Evolutionary conservation across 257 asterid species (phyloP).

Genomic region (Solanum pinnatisectum): DNA sequence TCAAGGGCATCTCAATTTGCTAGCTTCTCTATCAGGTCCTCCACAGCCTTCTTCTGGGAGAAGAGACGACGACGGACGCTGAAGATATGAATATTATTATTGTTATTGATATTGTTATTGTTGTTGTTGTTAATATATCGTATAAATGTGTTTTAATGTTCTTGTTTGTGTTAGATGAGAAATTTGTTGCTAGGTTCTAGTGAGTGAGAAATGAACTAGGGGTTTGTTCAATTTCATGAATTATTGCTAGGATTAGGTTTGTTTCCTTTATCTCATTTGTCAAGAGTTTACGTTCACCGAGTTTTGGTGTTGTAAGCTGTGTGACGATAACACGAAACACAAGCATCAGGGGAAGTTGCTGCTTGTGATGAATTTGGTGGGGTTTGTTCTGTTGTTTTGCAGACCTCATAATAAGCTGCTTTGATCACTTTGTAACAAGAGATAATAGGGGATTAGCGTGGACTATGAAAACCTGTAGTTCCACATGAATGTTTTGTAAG

Average conservation of each 20-base stretch:
- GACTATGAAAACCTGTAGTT: background rate
- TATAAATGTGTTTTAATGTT: background rate
- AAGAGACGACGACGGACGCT: slow-evolving; percentile 63
- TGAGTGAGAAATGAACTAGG: slow-evolving; percentile 7
- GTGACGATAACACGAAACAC: background rate
- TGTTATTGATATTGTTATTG: background rate
- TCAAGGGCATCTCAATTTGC: slow-evolving; percentile 90
- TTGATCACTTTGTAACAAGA: background rate
- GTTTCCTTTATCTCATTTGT: background rate
- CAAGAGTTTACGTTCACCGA: background rate
- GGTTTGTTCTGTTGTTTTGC: background rate
- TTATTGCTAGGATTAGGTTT: background rate
- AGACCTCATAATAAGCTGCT: background rate
- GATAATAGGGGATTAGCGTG: background rate
- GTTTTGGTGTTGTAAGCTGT: background rate
- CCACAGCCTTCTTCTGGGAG: slow-evolving; percentile 54
- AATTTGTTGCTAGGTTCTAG: slow-evolving; percentile 5
- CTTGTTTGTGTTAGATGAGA: background rate
- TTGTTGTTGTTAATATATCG: background rate
- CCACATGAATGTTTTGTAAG: slow-evolving; percentile 3
- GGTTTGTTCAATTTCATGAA: background rate
- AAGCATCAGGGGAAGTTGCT: background rate
- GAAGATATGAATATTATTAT: slow-evolving; percentile 5
- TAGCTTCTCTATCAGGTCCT: slow-evolving; percentile 77
- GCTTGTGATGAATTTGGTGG: slow-evolving; percentile 1